These are phyloP conservation scores for Pyrenochaeta sp. DNA, from an alignment of 2,329 filamentous ascomycete genomes.

Conservation along the genomic window DNA sequence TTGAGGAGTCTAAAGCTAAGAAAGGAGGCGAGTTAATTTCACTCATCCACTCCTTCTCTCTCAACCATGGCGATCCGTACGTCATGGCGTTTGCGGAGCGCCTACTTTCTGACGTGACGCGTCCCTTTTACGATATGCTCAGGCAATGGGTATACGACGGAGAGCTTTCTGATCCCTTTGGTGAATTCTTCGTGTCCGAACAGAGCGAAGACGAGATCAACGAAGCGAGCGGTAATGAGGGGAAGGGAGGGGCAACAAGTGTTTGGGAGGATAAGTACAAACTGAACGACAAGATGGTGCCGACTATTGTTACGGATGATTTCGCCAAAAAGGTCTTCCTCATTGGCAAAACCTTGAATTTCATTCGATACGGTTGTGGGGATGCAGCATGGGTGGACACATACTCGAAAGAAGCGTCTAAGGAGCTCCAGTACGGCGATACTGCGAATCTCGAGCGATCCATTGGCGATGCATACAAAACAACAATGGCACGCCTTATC, in stretches of 20 bases:
- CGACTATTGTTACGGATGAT: conserved; percentile 89
- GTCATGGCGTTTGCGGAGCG: conserved; percentile 93
- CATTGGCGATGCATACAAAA: conserved; percentile 97
- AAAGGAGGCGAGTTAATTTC: conserved; percentile 93
- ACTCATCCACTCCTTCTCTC: conserved; percentile 90
- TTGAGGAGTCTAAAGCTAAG: conserved; percentile 83
- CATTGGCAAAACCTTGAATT: conserved; percentile 97
- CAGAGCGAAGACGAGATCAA: conserved; percentile 66
- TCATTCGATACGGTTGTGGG: conserved; percentile 93
- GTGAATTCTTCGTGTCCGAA: conserved; percentile 94
- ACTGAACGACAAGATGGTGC: conserved; percentile 83
- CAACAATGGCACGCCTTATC: conserved; percentile 94
- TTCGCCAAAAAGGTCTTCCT: conserved; percentile 97
- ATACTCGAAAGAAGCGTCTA: conserved; percentile 92
- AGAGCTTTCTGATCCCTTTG: conserved; percentile 93
- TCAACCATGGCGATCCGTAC: conserved; percentile 93
- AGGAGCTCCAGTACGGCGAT: conserved; percentile 90
- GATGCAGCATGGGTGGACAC: conserved; percentile 95
- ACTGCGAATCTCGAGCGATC: conserved; percentile 89
- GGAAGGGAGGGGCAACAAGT: conserved; percentile 73
- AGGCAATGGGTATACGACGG: conserved; percentile 98
- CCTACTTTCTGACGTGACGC: conserved; percentile 83
- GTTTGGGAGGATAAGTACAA: conserved; percentile 99
- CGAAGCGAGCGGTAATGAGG: conserved; percentile 51
- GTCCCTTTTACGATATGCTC: conserved; percentile 96